Conservation (phyloP, 805 yeast genomes). For the Kuraishia ogatae region DNA sequence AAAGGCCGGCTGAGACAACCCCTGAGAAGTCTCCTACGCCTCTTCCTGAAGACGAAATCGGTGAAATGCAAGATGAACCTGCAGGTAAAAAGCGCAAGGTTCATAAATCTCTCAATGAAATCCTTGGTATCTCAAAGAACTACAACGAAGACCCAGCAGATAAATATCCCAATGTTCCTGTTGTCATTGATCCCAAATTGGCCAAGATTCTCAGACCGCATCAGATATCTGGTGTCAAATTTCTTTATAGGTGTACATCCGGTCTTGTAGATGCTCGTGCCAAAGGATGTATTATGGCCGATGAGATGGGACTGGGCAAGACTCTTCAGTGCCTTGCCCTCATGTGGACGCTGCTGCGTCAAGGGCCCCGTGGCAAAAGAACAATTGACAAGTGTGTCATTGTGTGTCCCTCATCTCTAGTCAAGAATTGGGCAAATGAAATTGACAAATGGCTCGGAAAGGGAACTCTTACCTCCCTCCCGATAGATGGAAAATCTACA, state of each 20-base stretch:
- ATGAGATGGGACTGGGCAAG: constrained; percentile 93
- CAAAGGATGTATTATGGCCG: constrained; percentile 96
- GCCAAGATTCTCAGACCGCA: constrained; percentile 87
- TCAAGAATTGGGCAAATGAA: constrained; percentile 96
- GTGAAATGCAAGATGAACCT: constrained; percentile 15
- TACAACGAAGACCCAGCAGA: constrained; percentile 36
- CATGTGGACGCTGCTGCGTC: constrained; percentile 87
- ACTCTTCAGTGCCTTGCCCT: constrained; percentile 83
- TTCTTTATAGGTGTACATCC: constrained; percentile 82
- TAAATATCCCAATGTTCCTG: constrained; percentile 81
- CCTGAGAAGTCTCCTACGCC: background rate
- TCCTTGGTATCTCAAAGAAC: constrained; percentile 59
- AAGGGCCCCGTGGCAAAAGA: constrained; percentile 76
- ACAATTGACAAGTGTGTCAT: constrained; percentile 86
- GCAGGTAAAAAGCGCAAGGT: constrained; percentile 28
- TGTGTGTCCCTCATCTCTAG: constrained; percentile 92
- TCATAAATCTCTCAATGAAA: constrained; percentile 68
- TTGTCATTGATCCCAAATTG: constrained; percentile 85
- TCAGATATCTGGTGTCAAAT: constrained; percentile 92
- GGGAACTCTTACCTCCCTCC: constrained; percentile 81
- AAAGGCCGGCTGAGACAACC: constrained; percentile 18
- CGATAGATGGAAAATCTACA: constrained; percentile 84
- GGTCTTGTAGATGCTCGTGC: constrained; percentile 81
- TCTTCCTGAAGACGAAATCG: constrained; percentile 6
- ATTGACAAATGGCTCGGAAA: constrained; percentile 91